phyloP scores from a whole-genome alignment of 23 red algal species.

The Cyanidioschyzon merolae region DNA sequence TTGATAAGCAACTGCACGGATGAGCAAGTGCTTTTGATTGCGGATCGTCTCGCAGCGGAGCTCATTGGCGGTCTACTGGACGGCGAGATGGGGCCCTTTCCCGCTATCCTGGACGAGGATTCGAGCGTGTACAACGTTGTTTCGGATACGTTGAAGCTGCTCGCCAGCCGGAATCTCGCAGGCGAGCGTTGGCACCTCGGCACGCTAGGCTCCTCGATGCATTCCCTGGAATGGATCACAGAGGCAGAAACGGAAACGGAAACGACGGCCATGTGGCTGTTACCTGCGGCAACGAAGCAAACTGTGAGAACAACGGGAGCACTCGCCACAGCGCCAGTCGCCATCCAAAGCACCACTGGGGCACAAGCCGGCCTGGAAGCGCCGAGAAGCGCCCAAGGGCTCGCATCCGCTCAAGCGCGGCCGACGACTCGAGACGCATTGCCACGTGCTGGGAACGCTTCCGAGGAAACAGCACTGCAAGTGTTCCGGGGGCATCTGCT shows the following conservation, averaged over 20 bases:
- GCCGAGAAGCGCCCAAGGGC: background rate
- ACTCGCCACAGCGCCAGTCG: background rate
- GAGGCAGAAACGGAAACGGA: background rate
- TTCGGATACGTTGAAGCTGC: background rate
- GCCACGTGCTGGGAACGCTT: background rate
- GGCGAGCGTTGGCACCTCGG: background rate
- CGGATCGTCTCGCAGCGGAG: constrained; percentile 3
- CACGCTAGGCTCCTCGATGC: background rate
- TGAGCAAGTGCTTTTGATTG: background rate
- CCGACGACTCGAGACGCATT: background rate
- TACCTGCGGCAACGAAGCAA: no score
- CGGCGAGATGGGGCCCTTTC: background rate
- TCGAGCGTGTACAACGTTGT: background rate
- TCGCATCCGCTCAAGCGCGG: background rate
- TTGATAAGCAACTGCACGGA: background rate
- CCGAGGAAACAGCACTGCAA: background rate
- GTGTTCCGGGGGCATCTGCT: background rate
- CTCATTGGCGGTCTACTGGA: background rate
- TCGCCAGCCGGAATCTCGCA: background rate
- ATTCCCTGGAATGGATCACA: background rate
- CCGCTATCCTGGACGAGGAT: background rate
- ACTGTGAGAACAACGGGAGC: no score
- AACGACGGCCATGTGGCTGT: background rate
- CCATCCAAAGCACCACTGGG: background rate
- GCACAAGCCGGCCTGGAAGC: background rate